phyloP scores from a whole-genome alignment of 2,329 filamentous ascomycete species.

The Colletotrichum truncatum region DNA sequence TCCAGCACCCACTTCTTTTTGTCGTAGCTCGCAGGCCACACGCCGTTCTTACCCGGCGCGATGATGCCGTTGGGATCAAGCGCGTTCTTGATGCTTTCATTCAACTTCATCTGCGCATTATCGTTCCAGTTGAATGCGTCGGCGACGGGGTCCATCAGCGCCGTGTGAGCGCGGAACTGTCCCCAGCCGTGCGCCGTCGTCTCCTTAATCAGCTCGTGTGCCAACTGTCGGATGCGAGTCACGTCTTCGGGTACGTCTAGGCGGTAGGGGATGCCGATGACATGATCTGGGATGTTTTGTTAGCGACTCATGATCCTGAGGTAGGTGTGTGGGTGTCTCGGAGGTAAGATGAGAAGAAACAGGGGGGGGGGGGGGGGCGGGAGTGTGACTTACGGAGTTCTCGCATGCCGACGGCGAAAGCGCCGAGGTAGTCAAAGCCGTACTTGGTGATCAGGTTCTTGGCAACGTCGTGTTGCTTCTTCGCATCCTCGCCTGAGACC shows the following conservation, averaged over 20 bases:
- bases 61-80: constrained; percentile 49
- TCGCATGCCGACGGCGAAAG: constrained; percentile 39
- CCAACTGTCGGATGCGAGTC: constrained; percentile 34
- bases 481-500: constrained; percentile 44
- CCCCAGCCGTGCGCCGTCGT: constrained; percentile 50
- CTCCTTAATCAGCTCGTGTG: constrained; percentile 47
- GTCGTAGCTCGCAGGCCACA: constrained; percentile 41
- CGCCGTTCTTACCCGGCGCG: constrained; percentile 43
- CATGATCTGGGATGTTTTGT: constrained; percentile 48
- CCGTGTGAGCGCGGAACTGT: constrained; percentile 54
- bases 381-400: constrained; percentile 37
- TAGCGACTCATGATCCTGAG: too few relatives aligned
- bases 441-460: constrained; percentile 35
- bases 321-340: too few relatives aligned
- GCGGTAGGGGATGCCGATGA: constrained; percentile 62
- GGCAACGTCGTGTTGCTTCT: constrained; percentile 41
- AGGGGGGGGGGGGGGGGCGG: too few relatives aligned
- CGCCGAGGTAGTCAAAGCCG: constrained; percentile 42
- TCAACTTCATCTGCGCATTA: constrained; percentile 50
- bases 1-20: constrained; percentile 30
- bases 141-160: constrained; percentile 53
- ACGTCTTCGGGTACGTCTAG: constrained; percentile 48
- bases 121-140: constrained; percentile 53
- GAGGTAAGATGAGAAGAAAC: too few relatives aligned
- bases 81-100: constrained; percentile 53